Evolutionary conservation across 768 basidiomycete genomes (phyloP).

Genomic region (Russula vinacea): DNA sequence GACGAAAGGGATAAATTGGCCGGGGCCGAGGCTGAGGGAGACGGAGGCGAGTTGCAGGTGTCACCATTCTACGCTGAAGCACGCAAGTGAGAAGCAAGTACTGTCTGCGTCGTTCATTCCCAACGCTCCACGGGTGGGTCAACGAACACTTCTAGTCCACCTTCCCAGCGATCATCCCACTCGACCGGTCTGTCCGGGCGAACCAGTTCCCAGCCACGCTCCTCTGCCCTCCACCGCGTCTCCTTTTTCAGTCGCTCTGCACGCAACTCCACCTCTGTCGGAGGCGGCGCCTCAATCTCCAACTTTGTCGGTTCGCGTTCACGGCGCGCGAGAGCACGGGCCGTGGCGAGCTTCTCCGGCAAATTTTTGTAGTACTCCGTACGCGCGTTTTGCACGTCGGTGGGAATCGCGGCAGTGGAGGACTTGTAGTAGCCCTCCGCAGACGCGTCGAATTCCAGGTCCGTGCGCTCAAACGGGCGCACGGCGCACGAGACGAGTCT

Average conservation of each 20-base stretch:
- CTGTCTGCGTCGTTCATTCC: conserved; percentile 6
- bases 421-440: conserved; percentile 67
- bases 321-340: conserved; percentile 71
- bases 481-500: conserved; percentile 59
- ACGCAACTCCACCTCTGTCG: conserved; percentile 83
- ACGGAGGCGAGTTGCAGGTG: not conserved
- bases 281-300: conserved; percentile 72
- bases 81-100: not conserved
- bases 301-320: conserved; percentile 83
- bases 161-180: conserved; percentile 76
- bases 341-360: conserved; percentile 59
- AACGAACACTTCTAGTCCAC: conserved; percentile 58
- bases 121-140: conserved; percentile 36
- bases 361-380: conserved; percentile 74
- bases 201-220: conserved; percentile 76
- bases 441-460: conserved; percentile 70
- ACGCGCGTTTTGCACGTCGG: conserved; percentile 64
- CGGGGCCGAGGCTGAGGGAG: too few species aligned
- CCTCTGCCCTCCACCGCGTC: conserved; percentile 74
- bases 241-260: conserved; percentile 90
- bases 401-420: conserved; percentile 51
- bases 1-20: too few species aligned
- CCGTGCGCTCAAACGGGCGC: conserved; percentile 54
- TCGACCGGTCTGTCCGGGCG: conserved; percentile 56
- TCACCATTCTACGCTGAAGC: not conserved